Evolutionary conservation across 805 yeast species (phyloP), one percentile per base, ranked within the genome.

Genomic region (Ogataea paraovalis): DNA sequence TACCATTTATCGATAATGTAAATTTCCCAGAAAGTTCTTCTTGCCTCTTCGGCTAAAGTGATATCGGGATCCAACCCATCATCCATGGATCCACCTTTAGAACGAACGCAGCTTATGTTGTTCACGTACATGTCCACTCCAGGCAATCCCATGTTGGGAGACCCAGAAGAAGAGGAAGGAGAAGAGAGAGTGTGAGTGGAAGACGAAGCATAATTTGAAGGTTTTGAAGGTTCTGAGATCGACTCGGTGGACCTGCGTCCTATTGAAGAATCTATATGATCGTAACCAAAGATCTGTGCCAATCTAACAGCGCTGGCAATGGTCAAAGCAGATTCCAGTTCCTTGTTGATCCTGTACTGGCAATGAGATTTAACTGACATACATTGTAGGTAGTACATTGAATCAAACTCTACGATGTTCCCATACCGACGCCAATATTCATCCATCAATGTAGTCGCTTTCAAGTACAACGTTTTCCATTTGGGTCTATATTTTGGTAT

Each of bases 21-120:
- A 36, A 65, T 50, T 38, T 59, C 61, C 70, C 70, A 65, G 33
- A 65, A 55, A n/a, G 61, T 57, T 13, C 66, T 44, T 28, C 70
- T 41, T 18, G 60, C 50, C 45, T 65, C 69, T 48, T 65, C 70
- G 9, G 49, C 49, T 18, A 59, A 41, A 16, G 63, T 46, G 7
- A 62, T 52, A 8, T 61, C 62, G 1, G 42, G 42, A 45, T 63
- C 66, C 10, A 61, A 41, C 14, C 47, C 47, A 46, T 60, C 65
- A 43, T 57, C 59, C 19, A 34, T 5, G 16, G 16, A 12, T 13
- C 20, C 19, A 34, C 12, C 38, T 34, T 34, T 34, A 7, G 21
- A 34, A 34, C 38, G 38, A n/a, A 34, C 38, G 22, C 28, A 39
- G 22, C 20, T 39, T 3, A 30, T 10, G 12, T 30, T 30, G 16